Percentiles rank a stretch among this genome's conserved stretches.
Conservation (phyloP, 345 rosid genomes). For the Eutrema heterophyllum region DNA sequence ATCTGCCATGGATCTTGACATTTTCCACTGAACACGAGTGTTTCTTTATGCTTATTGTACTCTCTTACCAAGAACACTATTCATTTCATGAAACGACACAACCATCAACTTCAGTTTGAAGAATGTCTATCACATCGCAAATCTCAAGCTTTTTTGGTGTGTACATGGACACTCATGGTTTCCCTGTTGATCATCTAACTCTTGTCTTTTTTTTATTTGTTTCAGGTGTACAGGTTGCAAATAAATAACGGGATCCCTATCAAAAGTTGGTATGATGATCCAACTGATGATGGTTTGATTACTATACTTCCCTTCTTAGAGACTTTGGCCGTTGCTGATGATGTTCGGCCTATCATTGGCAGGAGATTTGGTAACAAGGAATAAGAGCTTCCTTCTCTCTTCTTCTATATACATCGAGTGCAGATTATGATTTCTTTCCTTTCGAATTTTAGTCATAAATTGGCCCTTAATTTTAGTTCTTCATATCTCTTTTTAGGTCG, state of each 20-base stretch:
- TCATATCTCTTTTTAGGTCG: slow-evolving; percentile 25
- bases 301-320: slow-evolving; percentile 91
- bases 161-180: not conserved
- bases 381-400: slow-evolving; percentile 24
- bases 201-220: slow-evolving; percentile 14
- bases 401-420: slow-evolving; percentile 27
- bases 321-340: slow-evolving; percentile 74
- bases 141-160: not conserved
- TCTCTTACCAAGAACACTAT: not conserved
- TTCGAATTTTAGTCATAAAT: slow-evolving; percentile 17
- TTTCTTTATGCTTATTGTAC: not conserved
- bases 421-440: slow-evolving; percentile 24
- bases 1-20: not conserved
- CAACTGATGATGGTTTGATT: slow-evolving; percentile 74
- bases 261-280: slow-evolving; percentile 93
- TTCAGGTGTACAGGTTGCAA: slow-evolving; percentile 93
- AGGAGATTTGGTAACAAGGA: slow-evolving; percentile 67
- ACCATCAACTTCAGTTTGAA: slow-evolving; percentile 3
- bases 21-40: not conserved
- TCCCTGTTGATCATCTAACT: slow-evolving; percentile 2
- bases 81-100: not conserved
- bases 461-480: slow-evolving; percentile 19
- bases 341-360: slow-evolving; percentile 90
- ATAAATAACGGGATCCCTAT: slow-evolving; percentile 95
- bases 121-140: not conserved